These are phyloP conservation scores for Neonectria sp. DNA, from an alignment of 2,329 filamentous ascomycete species.

Conservation along the genomic window DNA sequence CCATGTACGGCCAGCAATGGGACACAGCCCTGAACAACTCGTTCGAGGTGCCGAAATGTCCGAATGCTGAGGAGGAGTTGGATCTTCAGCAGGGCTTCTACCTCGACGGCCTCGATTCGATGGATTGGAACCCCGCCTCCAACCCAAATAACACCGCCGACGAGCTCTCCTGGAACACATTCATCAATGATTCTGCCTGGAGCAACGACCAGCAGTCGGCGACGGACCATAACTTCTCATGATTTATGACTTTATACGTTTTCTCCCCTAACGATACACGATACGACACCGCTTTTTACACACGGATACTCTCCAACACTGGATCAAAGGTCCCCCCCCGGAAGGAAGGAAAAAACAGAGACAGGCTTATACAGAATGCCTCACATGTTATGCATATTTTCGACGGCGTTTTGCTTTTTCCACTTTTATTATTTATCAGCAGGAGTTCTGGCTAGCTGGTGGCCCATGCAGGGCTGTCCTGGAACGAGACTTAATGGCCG, in stretches of 20 bases:
- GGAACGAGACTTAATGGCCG: no score
- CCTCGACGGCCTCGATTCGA: slow-evolving; percentile 5
- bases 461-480: no score
- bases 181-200: slow-evolving; percentile 51
- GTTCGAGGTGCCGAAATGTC: slow-evolving; percentile 8
- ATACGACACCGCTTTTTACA: not conserved
- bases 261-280: slow-evolving; percentile 7
- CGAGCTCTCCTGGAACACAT: slow-evolving; percentile 50
- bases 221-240: slow-evolving; percentile 1
- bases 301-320: not conserved
- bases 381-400: no score
- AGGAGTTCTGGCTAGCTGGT: no score
- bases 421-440: no score
- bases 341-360: not conserved
- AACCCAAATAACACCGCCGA: slow-evolving; percentile 33
- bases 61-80: slow-evolving; percentile 11
- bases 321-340: not conserved
- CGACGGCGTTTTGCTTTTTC: no score
- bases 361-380: no score
- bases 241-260: slow-evolving; percentile 26
- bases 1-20: slow-evolving; percentile 35
- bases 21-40: slow-evolving; percentile 19
- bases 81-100: not conserved
- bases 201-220: slow-evolving; percentile 35
- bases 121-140: slow-evolving; percentile 22